A percentile compares a stretch with the other conserved stretches of the same genome.
Evolutionary conservation across 805 yeast genomes (phyloP).

Genomic region (Ogataea trehaloabstinens): DNA sequence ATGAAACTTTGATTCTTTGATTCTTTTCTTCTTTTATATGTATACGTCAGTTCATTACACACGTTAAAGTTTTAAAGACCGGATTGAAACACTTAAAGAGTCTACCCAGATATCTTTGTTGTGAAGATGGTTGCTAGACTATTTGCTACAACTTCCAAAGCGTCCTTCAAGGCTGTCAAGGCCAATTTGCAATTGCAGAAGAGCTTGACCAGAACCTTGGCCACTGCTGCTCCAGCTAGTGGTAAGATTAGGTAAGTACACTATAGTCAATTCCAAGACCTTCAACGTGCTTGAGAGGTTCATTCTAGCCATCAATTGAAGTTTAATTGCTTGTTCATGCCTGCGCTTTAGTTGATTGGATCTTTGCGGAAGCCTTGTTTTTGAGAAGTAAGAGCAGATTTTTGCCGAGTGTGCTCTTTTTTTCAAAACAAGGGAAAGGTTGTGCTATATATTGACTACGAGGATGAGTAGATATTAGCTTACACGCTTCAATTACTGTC

Average conservation of each 20-base stretch:
- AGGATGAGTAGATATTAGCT: too few species aligned
- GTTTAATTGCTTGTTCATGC: too few species aligned
- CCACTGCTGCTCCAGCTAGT: constrained; percentile 69
- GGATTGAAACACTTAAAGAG: constrained; percentile 3
- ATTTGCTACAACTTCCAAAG: constrained; percentile 68
- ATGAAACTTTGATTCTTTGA: constrained; percentile 3
- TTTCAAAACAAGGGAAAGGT: too few species aligned
- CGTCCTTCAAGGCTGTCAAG: constrained; percentile 86
- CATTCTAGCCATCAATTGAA: too few species aligned
- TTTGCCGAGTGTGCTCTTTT: too few species aligned
- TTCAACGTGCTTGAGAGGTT: too few species aligned
- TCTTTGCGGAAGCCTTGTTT: too few species aligned
- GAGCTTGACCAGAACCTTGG: constrained; percentile 75
- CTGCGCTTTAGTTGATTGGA: too few species aligned
- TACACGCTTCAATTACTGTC: too few species aligned
- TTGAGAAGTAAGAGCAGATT: too few species aligned
- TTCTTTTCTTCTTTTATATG: constrained; percentile 2
- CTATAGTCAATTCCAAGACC: background rate
- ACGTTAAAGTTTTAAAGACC: background rate
- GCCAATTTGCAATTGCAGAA: constrained; percentile 74
- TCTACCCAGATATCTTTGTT: constrained; percentile 4
- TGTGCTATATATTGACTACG: too few species aligned
- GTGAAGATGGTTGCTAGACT: constrained; percentile 47
- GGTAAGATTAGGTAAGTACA: constrained; percentile 86
- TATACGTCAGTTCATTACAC: background rate